Percentiles rank a stretch among this genome's conserved stretches.
Evolutionary conservation across 306 rosid genomes (phyloP).

Genomic region (Lablab purpureus): DNA sequence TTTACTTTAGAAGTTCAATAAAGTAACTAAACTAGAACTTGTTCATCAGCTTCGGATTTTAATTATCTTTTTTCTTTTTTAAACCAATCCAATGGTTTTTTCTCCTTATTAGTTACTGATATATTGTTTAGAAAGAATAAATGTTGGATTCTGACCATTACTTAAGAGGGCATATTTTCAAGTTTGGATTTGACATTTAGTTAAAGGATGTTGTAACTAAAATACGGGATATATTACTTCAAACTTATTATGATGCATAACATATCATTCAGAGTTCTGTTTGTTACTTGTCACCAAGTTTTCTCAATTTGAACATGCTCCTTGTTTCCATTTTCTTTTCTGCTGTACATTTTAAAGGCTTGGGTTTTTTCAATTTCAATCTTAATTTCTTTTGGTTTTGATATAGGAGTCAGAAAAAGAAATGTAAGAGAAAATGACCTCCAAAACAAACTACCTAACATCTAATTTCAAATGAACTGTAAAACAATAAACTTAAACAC

Average conservation of each 20-base stretch:
- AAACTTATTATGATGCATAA: background rate
- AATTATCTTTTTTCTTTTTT: background rate
- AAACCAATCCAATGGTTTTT: background rate
- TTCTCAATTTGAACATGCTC: constrained; percentile 24
- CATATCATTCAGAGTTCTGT: constrained; percentile 7
- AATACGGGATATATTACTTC: constrained; percentile 13
- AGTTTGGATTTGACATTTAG: constrained; percentile 32
- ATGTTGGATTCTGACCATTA: background rate
- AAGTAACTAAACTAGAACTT: background rate
- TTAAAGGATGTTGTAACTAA: constrained; percentile 27
- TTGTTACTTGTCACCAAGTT: constrained; percentile 11
- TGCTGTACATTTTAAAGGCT: background rate
- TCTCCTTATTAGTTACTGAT: constrained; percentile 1
- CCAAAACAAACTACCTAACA: constrained; percentile 10
- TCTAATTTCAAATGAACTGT: background rate
- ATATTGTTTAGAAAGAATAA: constrained; percentile 31
- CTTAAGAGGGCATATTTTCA: constrained; percentile 27
- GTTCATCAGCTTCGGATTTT: constrained; percentile 2
- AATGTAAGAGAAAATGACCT: background rate
- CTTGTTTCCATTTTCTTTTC: constrained; percentile 29
- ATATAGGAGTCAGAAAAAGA: background rate
- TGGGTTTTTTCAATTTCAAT: constrained; percentile 1
- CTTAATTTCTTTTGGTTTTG: constrained; percentile 1
- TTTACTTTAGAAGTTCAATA: constrained; percentile 14
- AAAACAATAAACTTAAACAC: background rate